Evolutionary conservation across 2,329 filamentous ascomycete species (phyloP), one percentile per base, ranked within the genome.

Genomic region (Scedosporium boydii): DNA sequence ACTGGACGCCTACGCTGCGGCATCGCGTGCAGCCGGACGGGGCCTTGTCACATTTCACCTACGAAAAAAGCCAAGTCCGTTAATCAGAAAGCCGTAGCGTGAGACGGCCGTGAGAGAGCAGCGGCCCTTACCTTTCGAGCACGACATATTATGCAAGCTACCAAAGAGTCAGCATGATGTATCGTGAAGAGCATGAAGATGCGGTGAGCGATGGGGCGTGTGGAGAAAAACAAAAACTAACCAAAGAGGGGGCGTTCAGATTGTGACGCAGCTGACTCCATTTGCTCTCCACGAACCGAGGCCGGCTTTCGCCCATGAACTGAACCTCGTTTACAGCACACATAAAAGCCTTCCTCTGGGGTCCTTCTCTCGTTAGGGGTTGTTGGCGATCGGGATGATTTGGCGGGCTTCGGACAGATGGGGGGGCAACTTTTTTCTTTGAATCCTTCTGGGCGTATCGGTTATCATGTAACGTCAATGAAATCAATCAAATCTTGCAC

Each of bases 41-140:
- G 10, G 62, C 62, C 61, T 64, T 65, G 62, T 69, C 69, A 62
- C 69, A 70, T 63, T 66, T 67, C 29, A 70, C 68, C 68, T 70
- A 26, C 23, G 16, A 4, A 48, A 44, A 3, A 46, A 23, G 6
- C 18, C 6, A n/a, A 53, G 18, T 23, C 12, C 23, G 18, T 18
- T 14, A 55, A 55, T n/a, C 14, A 58, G 26, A 18, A 29, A 57
- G 9, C 6, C 41, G 29, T 14, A 10, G 29, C 14, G 21, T 23
- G 18, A 61, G 18, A n/a, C 29, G 27, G 23, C 10, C 29, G 16
- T 29, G 16, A 27, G 38, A 48, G 38, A 23, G 14, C 23, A n/a
- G 58, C 14, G 55, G 55, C 27, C 46, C 64, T 59, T 64, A 65
- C 64, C 61, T 65, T 65, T 59, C 64, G 58, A 16, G 64, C 64